Evolutionary conservation across 2,329 filamentous ascomycete species (phyloP).

Genomic region (Davidsoniella australis): DNA sequence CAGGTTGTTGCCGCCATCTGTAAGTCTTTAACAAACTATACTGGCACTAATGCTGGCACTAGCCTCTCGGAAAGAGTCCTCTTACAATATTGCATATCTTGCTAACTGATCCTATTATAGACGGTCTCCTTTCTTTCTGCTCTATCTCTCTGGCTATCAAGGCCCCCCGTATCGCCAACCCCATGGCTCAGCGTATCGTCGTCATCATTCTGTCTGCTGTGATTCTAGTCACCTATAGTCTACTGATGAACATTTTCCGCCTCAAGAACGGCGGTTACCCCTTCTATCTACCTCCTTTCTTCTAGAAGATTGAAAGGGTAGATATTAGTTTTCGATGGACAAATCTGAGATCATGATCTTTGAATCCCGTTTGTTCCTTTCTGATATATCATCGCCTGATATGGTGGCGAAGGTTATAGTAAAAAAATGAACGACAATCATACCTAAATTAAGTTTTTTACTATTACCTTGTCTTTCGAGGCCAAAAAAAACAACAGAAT

Average conservation of each 20-base stretch:
- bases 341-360: too few species aligned
- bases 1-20: conserved; percentile 89
- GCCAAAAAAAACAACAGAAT: too few species aligned
- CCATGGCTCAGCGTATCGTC: conserved; percentile 61
- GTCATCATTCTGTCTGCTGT: conserved; percentile 65
- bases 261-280: conserved; percentile 91
- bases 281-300: conserved; percentile 83
- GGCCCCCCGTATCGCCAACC: conserved; percentile 71
- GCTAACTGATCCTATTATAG: conserved; percentile 27
- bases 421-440: too few species aligned
- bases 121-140: conserved; percentile 67
- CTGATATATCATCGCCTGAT: too few species aligned
- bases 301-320: conserved; percentile 22
- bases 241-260: conserved; percentile 83
- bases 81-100: background rate
- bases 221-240: conserved; percentile 76
- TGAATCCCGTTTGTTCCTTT: too few species aligned
- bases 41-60: background rate
- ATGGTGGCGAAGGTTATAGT: too few species aligned
- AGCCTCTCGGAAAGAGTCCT: conserved; percentile 15
- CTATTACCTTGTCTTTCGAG: too few species aligned
- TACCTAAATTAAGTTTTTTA: too few species aligned
- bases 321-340: too few species aligned
- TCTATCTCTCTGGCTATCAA: conserved; percentile 84
- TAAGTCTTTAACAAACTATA: conserved; percentile 32